Base-by-base conservation (phyloP, 768 basidiomycete species). In the Suillus brevipes region DNA sequence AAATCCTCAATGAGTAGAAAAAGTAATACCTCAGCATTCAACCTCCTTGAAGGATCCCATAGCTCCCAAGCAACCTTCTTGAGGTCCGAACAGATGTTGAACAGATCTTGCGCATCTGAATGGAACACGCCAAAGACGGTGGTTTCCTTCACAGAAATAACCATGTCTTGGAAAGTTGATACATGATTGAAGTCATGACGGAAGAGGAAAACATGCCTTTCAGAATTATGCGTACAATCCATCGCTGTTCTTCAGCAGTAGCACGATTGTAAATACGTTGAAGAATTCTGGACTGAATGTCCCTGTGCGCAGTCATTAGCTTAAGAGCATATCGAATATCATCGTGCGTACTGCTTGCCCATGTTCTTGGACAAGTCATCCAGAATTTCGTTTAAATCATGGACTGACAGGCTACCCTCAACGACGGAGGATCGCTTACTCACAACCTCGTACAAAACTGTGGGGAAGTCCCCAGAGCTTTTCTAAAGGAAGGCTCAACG, bases 61-160 rank as follows among this genome's bases (percentile, higher is more conserved):
- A 99, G 80, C 61, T 90, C 89, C 89, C 91, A 98, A 38, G 88
- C 89, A 4, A 99, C 93, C 64, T 92, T 92, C 80, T 96, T 96
- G 55, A 99, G 81, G 76, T 99, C 96, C 0, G 96, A 98, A 74
- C 95, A 98, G 1, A 95, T 95, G 73, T 98, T 98, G 80, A 93
- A 99, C 9, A 97, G 78, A 73, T 94, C 92, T 66, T 93, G 89
- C 0, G 97, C 96, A 70, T 99, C 95, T 0, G 94, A 92, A 77
- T 99, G 97, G 71, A 98, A 94, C 8, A 94, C 89, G 0, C 88
- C 79, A 67, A 99, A 89, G 0, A 99, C 90, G 0, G 95, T 95
- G 13, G 91, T 95, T 76, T 99, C 97, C 77, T 97, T 93, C 59
- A 97, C 91, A 1, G 90, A 92, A 64, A 98, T 96, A 55, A 87